Evolutionary conservation across 495 filamentous ascomycete species (phyloP), one percentile per base, ranked within the genome.

Genomic region (Tuber microsphaerosporum): DNA sequence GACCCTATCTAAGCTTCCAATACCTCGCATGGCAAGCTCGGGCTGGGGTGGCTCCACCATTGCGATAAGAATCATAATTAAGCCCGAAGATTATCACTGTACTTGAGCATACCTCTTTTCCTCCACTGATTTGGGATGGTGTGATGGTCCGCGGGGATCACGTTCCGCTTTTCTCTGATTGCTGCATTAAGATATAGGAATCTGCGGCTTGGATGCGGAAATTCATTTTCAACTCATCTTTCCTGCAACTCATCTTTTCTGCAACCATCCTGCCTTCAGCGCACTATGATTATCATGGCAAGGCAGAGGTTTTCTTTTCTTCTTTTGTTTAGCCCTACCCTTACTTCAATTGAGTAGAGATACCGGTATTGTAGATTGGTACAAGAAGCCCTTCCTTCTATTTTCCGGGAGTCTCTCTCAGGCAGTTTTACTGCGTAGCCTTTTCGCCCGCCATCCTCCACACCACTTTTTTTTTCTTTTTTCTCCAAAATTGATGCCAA

Each of bases 11-110:
- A 5, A 31, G 26, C 31, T 31, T 16, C 56, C 56, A 65, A 65
- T 34, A 6, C 56, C 56, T 34, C 56, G 56, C 56, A 65, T 65
- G 56, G 56, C 14, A 26, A 65, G 10, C n/a, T 61, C 51, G n/a
- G 51, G 51, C 51, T 61, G 51, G 48, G 22, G 14, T 31, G 14
- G 31, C 56, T 65, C 56, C 56, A 26, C 56, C 56, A 65, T 65
- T 34, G 56, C 56, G 56, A 65, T 65, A 65, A 65, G 56, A 26
- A 71, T 71, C 43, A 41, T 42, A 71, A 42, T 71, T 71, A 71
- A 41, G 70, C 39, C 39, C 70, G 70, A 71, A 12, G 70, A 41
- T 71, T 71, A 45, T 7, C 22, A 17, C 17, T 22, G 16, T 9
- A 26, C 26, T 71, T 10, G 22, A 20, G 39, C 12, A n/a, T 41